A percentile compares a stretch with the other conserved stretches of the same genome.
phyloP scores from a whole-genome alignment of 2,329 filamentous ascomycete genomes.

The Arthrobotrys pseudoclavata region DNA sequence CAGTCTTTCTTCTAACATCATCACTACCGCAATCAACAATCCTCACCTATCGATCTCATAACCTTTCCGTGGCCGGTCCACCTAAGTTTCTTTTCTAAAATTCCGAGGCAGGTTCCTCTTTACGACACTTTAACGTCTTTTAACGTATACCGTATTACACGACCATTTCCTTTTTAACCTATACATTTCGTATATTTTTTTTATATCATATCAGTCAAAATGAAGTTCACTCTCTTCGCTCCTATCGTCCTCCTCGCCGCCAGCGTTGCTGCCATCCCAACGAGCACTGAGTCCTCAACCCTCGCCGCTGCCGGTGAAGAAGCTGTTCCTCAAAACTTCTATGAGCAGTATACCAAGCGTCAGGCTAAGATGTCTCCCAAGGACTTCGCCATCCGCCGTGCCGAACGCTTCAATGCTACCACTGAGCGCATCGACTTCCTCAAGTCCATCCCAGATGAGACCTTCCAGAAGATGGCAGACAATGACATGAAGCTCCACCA shows the following conservation, averaged over 20 bases:
- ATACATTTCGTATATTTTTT: conserved; percentile 14
- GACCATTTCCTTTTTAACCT: conserved; percentile 16
- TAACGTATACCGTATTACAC: conserved; percentile 43
- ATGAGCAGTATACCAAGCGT: conserved; percentile 12
- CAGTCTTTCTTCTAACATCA: conserved; percentile 22
- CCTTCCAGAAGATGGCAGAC: conserved; percentile 62
- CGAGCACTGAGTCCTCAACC: conserved; percentile 1
- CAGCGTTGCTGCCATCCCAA: neutral
- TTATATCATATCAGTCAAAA: conserved; percentile 38
- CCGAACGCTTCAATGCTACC: conserved; percentile 37
- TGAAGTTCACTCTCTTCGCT: conserved; percentile 44
- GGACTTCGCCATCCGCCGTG: conserved; percentile 36
- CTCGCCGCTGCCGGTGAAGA: conserved; percentile 18
- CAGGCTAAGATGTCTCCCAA: conserved; percentile 30
- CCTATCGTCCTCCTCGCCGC: conserved; percentile 30
- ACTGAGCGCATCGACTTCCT: conserved; percentile 32
- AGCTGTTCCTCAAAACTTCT: conserved; percentile 14
- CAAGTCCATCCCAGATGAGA: conserved; percentile 23
- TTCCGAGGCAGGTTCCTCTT: conserved; percentile 44
- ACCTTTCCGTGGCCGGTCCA: conserved; percentile 41
- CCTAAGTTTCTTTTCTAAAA: conserved; percentile 39
- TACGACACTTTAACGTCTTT: conserved; percentile 32
- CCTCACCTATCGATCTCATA: conserved; percentile 29
- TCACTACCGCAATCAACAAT: conserved; percentile 20
- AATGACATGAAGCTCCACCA: conserved; percentile 68